Base-by-base conservation (phyloP, 164 flowering plant genomes). In the Vitis rupestris region DNA sequence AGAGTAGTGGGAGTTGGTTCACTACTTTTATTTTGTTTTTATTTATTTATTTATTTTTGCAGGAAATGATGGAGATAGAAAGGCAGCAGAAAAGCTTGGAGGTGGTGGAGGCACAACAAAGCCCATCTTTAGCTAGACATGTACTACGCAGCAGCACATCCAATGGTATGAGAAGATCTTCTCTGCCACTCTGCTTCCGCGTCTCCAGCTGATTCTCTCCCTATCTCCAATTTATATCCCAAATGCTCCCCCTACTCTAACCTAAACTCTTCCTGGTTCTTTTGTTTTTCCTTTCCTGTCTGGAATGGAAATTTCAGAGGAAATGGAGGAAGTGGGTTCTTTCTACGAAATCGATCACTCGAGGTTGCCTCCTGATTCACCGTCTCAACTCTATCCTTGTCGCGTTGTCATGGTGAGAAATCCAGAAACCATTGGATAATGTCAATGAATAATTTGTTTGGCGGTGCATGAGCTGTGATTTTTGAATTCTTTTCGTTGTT, bases 331-430 rank as follows among this genome's bases (percentile, higher is more conserved):
- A 68, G 81, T 82, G 50, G 86, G 88, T 4, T 81, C 74, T 59
- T 69, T 86, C 70, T 89, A 89, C 74, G 83, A 87, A 72, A 77
- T 90, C 31, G 87, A 88, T 69, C 91, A 89, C 56, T 29, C 72
- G 1, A 82, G 70, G 64, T 79, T 89, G 8, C 87, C 91, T 2
- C 73, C 73, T 2, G 72, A 56, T 68, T 61, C 85, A 79, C 27
- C 94, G 86, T 10, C 90, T 93, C 63, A 75, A 67, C 62, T 52
- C 68, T 6, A 70, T 90, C 66, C 82, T 89, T 14, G 80, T 78
- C 82, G 90, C 12, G 80, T 78, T 44, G 92, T 80, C 60, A 80
- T 88, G 94, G 93, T 89, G 63, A 74, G 59, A 65, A 31, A 58
- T 4, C 56, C 0, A 17, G 6, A 50, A 1, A 7, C 9, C 27